Evolutionary conservation across 768 basidiomycete species (phyloP).

Genomic region (Nidularia sp.): DNA sequence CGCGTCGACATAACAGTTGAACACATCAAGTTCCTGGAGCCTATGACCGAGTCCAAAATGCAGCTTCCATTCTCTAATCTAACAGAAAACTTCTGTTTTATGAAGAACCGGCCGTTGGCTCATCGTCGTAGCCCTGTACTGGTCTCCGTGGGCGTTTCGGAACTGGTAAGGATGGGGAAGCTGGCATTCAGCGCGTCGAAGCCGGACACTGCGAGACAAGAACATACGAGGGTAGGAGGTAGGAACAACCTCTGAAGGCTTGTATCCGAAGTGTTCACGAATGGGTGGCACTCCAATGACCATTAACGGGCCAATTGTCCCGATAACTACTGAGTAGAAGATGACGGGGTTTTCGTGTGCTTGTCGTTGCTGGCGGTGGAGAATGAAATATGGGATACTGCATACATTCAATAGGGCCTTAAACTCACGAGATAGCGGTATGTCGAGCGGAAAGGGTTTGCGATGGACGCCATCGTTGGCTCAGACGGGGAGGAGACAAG

Average conservation of each 20-base stretch:
- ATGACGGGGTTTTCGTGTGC: slow-evolving; percentile 90
- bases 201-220: neutral
- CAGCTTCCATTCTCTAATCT: no score
- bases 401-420: neutral
- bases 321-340: slow-evolving; percentile 81
- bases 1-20: no score
- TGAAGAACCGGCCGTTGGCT: slow-evolving; percentile 5
- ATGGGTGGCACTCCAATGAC: slow-evolving; percentile 76
- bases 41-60: no score
- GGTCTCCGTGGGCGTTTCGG: slow-evolving; percentile 67
- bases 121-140: slow-evolving; percentile 75
- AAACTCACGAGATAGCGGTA: slow-evolving; percentile 44
- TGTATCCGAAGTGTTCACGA: slow-evolving; percentile 69
- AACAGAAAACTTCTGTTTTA: no score
- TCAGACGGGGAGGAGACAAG: slow-evolving; percentile 1
- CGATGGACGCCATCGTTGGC: slow-evolving; percentile 36
- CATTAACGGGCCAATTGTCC: slow-evolving; percentile 70
- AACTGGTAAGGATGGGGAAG: slow-evolving; percentile 31
- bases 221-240: slow-evolving; percentile 75
- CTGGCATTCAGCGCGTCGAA: slow-evolving; percentile 1
- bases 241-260: slow-evolving; percentile 64
- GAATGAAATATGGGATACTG: slow-evolving; percentile 2
- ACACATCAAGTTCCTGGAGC: no score
- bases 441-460: slow-evolving; percentile 43
- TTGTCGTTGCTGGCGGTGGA: slow-evolving; percentile 67